Conservation (phyloP, 2,329 filamentous ascomycete genomes). For the Neurospora sp. region DNA sequence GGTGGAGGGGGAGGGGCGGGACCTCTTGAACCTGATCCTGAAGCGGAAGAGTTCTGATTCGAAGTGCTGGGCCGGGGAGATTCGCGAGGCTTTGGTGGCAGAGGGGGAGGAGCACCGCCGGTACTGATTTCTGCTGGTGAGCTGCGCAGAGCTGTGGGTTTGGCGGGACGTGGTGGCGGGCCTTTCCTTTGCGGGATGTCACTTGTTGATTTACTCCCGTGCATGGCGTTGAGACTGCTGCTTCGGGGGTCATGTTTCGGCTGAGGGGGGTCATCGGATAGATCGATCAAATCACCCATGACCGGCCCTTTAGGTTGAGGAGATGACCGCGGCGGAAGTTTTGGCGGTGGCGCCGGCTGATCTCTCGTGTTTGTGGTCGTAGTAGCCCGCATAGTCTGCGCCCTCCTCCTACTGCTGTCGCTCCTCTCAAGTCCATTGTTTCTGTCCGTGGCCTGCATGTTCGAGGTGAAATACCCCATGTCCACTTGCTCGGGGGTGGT, state of each 20-base stretch:
- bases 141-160: conserved; percentile 46
- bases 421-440: not conserved
- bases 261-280: conserved; percentile 42
- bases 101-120: not conserved
- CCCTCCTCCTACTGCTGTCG: not conserved
- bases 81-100: not conserved
- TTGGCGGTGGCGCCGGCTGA: conserved; percentile 26
- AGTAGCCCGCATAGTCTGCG: conserved; percentile 1
- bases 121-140: conserved; percentile 22
- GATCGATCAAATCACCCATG: conserved; percentile 53
- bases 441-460: not conserved
- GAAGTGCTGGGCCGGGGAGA: not conserved
- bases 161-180: conserved; percentile 46
- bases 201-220: conserved; percentile 48
- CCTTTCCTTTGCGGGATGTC: conserved; percentile 20
- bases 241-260: conserved; percentile 24
- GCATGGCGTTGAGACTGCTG: conserved; percentile 34
- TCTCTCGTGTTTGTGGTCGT: conserved; percentile 10
- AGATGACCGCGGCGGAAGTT: conserved; percentile 15
- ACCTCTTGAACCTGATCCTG: not conserved
- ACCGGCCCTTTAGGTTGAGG: conserved; percentile 24
- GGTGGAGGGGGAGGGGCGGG: conserved; percentile 7
- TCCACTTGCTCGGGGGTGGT: conserved; percentile 57
- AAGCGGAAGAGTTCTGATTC: not conserved
- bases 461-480: conserved; percentile 63